Evolutionary conservation across 768 basidiomycete genomes (phyloP).

Genomic region (Amanita muscaria): DNA sequence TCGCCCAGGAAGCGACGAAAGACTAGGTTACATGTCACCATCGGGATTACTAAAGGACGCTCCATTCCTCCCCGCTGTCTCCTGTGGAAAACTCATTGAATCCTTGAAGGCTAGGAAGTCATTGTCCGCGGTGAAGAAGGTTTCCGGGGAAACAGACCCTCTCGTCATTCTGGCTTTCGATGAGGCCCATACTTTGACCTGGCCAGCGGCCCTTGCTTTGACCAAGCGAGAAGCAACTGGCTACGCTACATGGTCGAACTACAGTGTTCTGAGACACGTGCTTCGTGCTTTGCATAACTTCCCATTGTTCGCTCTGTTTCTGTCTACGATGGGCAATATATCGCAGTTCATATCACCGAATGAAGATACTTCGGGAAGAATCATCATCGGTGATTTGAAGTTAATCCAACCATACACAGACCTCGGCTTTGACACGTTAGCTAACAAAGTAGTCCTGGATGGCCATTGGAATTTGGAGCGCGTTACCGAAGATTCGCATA

Average conservation of each 20-base stretch:
- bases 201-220: no score
- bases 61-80: not conserved
- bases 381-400: not conserved
- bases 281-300: not conserved
- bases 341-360: not conserved
- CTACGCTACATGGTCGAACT: slow-evolving; percentile 4
- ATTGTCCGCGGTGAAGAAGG: no score
- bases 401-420: not conserved
- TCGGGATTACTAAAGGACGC: not conserved
- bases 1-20: not conserved
- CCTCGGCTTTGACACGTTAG: not conserved
- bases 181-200: not conserved
- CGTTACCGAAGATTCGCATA: not conserved
- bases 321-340: slow-evolving; percentile 2
- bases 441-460: not conserved
- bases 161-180: not conserved
- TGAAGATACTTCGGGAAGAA: not conserved
- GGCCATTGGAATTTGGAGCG: slow-evolving; percentile 1
- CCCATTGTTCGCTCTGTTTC: slow-evolving; percentile 3
- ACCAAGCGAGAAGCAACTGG: not conserved
- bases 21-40: not conserved
- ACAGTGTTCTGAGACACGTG: slow-evolving; percentile 1
- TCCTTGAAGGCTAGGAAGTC: not conserved
- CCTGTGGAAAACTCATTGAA: not conserved
- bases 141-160: no score